Evolutionary conservation across 352 stramenopile species (phyloP).

Genomic region (Elongisporangium senticosum): DNA sequence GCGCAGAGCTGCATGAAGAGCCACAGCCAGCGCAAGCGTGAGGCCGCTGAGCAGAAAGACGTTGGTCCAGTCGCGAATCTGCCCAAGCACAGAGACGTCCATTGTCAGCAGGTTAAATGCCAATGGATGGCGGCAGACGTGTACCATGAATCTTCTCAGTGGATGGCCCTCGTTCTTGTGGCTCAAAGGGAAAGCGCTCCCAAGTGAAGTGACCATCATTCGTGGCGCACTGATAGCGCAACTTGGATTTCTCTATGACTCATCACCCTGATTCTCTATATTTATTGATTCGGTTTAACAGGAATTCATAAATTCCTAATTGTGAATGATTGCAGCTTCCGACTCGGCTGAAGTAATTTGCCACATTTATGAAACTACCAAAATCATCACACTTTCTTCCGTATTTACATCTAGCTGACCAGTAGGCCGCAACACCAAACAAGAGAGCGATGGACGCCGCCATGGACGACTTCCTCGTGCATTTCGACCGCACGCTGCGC

Average conservation of each 20-base stretch:
- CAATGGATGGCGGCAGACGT: not conserved
- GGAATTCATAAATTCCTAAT: too few relatives aligned
- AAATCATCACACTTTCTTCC: not conserved
- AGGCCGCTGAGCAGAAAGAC: slow-evolving; percentile 4
- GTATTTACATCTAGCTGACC: not conserved
- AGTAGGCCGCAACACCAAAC: not conserved
- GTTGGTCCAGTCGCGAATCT: not conserved
- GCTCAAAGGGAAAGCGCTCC: not conserved
- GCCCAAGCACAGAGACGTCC: not conserved
- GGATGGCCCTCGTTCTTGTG: not conserved
- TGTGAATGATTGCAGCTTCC: too few relatives aligned
- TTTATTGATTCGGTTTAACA: not conserved
- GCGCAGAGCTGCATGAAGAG: slow-evolving; percentile 12
- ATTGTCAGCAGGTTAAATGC: not conserved
- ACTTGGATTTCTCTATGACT: not conserved
- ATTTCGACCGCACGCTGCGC: slow-evolving; percentile 74
- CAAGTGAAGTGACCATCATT: not conserved
- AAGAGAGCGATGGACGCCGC: slow-evolving; percentile 23
- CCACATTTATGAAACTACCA: not conserved
- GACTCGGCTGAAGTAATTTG: too few relatives aligned
- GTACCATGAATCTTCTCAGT: not conserved
- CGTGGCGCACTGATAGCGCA: not conserved
- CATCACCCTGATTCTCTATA: not conserved
- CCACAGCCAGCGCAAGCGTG: slow-evolving; percentile 13
- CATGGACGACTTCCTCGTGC: slow-evolving; percentile 69